Base-by-base conservation (phyloP, 805 yeast genomes). In the Wickerhamomyces bisporus region DNA sequence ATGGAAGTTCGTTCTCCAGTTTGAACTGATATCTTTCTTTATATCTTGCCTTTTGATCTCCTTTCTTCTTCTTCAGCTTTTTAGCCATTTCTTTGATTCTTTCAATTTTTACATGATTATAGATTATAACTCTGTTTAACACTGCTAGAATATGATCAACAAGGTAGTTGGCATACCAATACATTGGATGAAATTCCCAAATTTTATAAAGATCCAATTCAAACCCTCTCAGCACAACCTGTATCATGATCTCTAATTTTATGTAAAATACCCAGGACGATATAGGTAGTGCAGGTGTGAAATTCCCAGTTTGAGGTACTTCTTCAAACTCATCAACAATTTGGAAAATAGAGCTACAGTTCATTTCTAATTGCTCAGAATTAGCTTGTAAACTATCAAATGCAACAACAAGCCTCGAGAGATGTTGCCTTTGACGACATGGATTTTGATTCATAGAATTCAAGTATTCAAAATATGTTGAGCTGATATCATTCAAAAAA, bases 301-400 rank as follows among this genome's bases (percentile, higher is more conserved):
- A 37, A 5, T 54, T 31, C 1, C 48, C 47, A 12, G 35, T 24
- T 53, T 35, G 17, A 34, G 18, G 20, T n/a, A 14, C 19, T 30
- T 48, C 44, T 27, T 36, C 52, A 13, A 59, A 40, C 2, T 41
- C 44, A 25, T 61, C 63, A 20, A 57, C 52, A 19, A 71, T 49
- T 17, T 62, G 61, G 42, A 58, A 64, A 5, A 54, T 50, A 6
- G 57, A 46, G 26, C 51, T 59, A 7, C 73, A 39, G 6, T 64
- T 66, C 13, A 68, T 46, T 54, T 87, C 97, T 26, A 79, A 65
- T 5, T 65, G 60, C 50, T 86, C 95, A 37, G 83, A 70, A 29
- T 71, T 71, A 9, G 84, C 93, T 52, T 91, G 97, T 24, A 86
- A 62, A 2, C 87, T 71, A 58, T 91, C 97, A 83, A 91, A 86